phyloP scores from a whole-genome alignment of 257 asterid species.

The Nemophila menziesii region DNA sequence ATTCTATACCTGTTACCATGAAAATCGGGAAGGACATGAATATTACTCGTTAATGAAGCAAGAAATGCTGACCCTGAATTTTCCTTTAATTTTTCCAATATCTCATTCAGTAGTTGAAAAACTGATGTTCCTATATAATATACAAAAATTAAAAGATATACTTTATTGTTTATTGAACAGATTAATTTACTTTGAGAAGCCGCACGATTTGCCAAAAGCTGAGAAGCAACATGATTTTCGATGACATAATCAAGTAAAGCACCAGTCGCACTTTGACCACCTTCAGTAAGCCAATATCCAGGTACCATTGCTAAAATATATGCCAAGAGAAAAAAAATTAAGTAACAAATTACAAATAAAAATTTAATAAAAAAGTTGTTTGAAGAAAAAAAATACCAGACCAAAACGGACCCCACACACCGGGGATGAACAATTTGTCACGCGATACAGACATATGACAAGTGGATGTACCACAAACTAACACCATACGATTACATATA shows the following conservation, averaged over 20 bases:
- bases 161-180: neutral
- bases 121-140: slow-evolving; percentile 47
- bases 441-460: slow-evolving; percentile 90
- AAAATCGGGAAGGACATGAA: slow-evolving; percentile 87
- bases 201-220: slow-evolving; percentile 70
- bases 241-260: slow-evolving; percentile 68
- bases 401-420: slow-evolving; percentile 99
- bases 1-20: slow-evolving; percentile 85
- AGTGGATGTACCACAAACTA: slow-evolving; percentile 97
- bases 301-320: slow-evolving; percentile 80
- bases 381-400: slow-evolving; percentile 43
- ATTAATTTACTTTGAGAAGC: slow-evolving; percentile 65
- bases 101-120: slow-evolving; percentile 72
- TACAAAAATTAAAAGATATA: neutral
- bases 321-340: slow-evolving; percentile 13
- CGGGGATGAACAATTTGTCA: slow-evolving; percentile 85
- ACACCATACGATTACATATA: slow-evolving; percentile 77
- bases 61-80: slow-evolving; percentile 52
- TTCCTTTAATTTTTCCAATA: slow-evolving; percentile 47
- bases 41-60: slow-evolving; percentile 69
- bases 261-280: slow-evolving; percentile 99
- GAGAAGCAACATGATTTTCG: slow-evolving; percentile 79
- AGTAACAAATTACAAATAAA: neutral
- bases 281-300: slow-evolving; percentile 97
- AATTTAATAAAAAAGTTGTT: neutral